Percentiles rank a stretch among this genome's conserved stretches.
phyloP scores from a whole-genome alignment of 305 asterid genomes.

The Solanum hybrid region DNA sequence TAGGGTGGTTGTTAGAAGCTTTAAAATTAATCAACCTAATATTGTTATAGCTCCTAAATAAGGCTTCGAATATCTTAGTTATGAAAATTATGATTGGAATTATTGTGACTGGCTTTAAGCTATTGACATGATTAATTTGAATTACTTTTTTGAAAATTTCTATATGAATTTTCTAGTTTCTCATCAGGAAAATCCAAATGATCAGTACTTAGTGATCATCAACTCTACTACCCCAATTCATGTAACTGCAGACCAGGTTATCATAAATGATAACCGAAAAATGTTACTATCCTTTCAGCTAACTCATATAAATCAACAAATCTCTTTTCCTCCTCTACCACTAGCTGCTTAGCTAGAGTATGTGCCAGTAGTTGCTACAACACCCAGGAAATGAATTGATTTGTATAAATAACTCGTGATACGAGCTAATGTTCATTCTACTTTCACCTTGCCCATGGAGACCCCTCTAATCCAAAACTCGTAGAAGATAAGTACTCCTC shows the following conservation, averaged over 20 bases:
- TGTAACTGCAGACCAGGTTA: not conserved
- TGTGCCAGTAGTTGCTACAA: not conserved
- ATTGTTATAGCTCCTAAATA: slow-evolving; percentile 1
- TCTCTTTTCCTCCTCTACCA: not conserved
- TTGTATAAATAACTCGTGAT: not conserved
- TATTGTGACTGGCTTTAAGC: slow-evolving; percentile 9
- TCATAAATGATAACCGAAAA: not conserved
- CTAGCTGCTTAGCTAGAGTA: not conserved
- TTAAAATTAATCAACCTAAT: not conserved
- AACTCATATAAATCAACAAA: not conserved
- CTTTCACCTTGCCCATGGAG: not conserved
- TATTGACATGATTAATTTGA: slow-evolving; percentile 9
- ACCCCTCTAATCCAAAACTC: not conserved
- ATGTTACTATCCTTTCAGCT: not conserved
- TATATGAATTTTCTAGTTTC: not conserved
- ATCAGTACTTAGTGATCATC: not conserved
- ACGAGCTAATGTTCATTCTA: no score
- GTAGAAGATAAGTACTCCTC: not conserved
- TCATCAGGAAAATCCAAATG: not conserved
- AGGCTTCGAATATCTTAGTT: not conserved
- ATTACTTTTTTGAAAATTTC: slow-evolving; percentile 29
- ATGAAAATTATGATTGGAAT: slow-evolving; percentile 12
- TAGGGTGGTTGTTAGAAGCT: slow-evolving; percentile 55
- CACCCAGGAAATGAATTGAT: not conserved
- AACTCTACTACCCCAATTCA: not conserved